Conservation (phyloP, 768 basidiomycete genomes). For the Tephrocybe sp. region DNA sequence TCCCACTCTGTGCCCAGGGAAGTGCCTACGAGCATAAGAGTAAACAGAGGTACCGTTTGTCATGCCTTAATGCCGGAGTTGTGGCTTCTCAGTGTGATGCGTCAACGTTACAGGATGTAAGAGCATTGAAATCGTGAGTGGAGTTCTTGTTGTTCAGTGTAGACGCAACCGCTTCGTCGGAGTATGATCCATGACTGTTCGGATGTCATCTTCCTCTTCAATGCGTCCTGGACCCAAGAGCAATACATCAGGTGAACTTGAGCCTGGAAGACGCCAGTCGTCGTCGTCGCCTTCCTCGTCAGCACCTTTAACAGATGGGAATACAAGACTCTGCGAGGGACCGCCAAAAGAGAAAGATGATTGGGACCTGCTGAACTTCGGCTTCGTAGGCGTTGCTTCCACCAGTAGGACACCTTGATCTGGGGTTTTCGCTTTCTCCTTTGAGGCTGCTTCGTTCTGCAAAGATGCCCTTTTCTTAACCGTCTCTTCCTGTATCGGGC, state of each 20-base stretch:
- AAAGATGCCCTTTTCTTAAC: slow-evolving; percentile 6
- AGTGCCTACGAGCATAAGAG: no score
- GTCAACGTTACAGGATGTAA: neutral
- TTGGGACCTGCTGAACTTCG: slow-evolving; percentile 11
- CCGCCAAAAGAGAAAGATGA: slow-evolving; percentile 13
- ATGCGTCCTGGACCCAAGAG: slow-evolving; percentile 22
- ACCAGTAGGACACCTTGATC: slow-evolving; percentile 48
- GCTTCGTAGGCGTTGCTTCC: slow-evolving; percentile 50
- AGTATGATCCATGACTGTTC: slow-evolving; percentile 6
- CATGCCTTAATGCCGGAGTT: no score
- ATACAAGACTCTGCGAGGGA: slow-evolving; percentile 3
- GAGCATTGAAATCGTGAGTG: neutral
- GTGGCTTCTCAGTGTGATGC: no score
- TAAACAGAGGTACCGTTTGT: no score
- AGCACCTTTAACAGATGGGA: neutral
- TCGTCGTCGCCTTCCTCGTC: slow-evolving; percentile 29
- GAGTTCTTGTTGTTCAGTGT: neutral
- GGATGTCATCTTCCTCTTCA: slow-evolving; percentile 4
- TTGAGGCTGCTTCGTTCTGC: slow-evolving; percentile 10
- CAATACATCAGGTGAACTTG: slow-evolving; percentile 44
- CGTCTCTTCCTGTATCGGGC: slow-evolving; percentile 16
- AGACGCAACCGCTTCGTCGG: slow-evolving; percentile 15
- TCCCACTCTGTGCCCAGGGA: no score
- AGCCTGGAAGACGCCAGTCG: slow-evolving; percentile 42
- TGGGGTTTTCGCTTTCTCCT: slow-evolving; percentile 8